Base-by-base conservation (phyloP, 2,329 filamentous ascomycete genomes). In the Macroventuria anomochaeta region DNA sequence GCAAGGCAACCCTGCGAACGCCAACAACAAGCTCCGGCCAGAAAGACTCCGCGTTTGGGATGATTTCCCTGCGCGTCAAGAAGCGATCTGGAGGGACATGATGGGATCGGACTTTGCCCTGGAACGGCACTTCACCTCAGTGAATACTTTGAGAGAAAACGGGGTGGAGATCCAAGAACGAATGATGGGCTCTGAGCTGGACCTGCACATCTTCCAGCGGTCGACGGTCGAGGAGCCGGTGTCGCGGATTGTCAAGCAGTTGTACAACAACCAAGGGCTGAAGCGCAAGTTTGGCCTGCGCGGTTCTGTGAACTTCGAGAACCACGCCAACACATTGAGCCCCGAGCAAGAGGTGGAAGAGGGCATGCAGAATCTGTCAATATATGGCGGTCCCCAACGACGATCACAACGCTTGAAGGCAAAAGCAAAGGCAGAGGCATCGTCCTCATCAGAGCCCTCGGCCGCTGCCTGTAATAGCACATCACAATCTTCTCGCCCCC, bases 341-440 rank as follows among this genome's bases (percentile, higher is more conserved):
- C 20, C 18, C 10, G 36, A 38, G 12, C 3, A 2, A 25, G 2
- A 18, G 13, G 4, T 38, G 12, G 36, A 38, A 3, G 36, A 38
- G 2, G 21, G 8, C 13, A 38, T 38, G 36, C 2, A 38, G 12
- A 18, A 38, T 18, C 10, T 38, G 18, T 25, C 36, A 8, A 20
- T 38, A 3, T 38, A 18, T 2, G 18, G 21, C 12, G n/a, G 2
- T n/a, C 1, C 34, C 33, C 56, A 25, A 55, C 48, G 52, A 40
- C 54, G 46, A 48, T 63, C 53, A 46, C 53, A 48, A 47, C 61
- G 62, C 49, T 47, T 65, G 31, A 29, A 48, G 25, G 59, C 49
- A 11, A 32, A 39, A n/a, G 23, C 41, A 6, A 32, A 39, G 12
- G 23, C 41, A 34, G 44, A 37, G 23, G 21, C 17, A 34, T 11